A percentile compares a stretch with the other conserved stretches of the same genome.
Evolutionary conservation across 2,329 filamentous ascomycete genomes (phyloP).

Genomic region (Aspergillus proliferans): DNA sequence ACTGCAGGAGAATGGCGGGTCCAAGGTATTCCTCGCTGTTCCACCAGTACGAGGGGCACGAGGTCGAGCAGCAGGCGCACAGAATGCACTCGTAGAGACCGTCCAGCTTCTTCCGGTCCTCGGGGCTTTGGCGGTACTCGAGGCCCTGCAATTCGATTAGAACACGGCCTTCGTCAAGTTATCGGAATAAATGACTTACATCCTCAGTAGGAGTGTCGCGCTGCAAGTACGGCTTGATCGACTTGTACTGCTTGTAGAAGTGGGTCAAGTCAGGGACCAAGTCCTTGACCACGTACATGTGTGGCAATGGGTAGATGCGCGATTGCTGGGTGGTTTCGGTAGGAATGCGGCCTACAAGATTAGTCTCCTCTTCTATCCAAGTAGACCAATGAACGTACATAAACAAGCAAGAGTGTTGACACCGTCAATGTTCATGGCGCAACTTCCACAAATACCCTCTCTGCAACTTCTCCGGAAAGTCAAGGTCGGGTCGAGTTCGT

Average conservation of each 20-base stretch:
- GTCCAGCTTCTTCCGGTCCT: slow-evolving; percentile 92
- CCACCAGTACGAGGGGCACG: slow-evolving; percentile 99
- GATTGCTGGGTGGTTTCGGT: slow-evolving; percentile 71
- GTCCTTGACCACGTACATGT: slow-evolving; percentile 99
- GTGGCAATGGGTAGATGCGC: slow-evolving; percentile 95
- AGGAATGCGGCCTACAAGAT: slow-evolving; percentile 74
- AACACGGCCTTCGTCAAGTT: no score
- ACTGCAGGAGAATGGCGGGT: slow-evolving; percentile 92
- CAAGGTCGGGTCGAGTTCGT: slow-evolving; percentile 92
- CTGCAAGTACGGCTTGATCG: slow-evolving; percentile 97
- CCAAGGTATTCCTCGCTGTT: slow-evolving; percentile 98
- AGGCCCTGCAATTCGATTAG: slow-evolving; percentile 58
- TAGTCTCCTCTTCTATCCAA: slow-evolving; percentile 5
- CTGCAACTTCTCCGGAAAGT: slow-evolving; percentile 94
- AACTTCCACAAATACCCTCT: slow-evolving; percentile 97
- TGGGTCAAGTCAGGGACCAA: slow-evolving; percentile 94
- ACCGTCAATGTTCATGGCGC: slow-evolving; percentile 99
- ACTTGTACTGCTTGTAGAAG: slow-evolving; percentile 99
- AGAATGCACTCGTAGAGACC: slow-evolving; percentile 99
- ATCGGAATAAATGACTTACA: slow-evolving; percentile 48
- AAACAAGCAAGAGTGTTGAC: slow-evolving; percentile 96
- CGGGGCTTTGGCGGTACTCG: slow-evolving; percentile 85
- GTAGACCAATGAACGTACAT: slow-evolving; percentile 52
- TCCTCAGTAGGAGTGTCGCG: slow-evolving; percentile 76
- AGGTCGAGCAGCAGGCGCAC: slow-evolving; percentile 97